Percentiles rank a stretch among this genome's conserved stretches.
Conservation (phyloP, 768 basidiomycete species). For the Collybiopsis confluens region DNA sequence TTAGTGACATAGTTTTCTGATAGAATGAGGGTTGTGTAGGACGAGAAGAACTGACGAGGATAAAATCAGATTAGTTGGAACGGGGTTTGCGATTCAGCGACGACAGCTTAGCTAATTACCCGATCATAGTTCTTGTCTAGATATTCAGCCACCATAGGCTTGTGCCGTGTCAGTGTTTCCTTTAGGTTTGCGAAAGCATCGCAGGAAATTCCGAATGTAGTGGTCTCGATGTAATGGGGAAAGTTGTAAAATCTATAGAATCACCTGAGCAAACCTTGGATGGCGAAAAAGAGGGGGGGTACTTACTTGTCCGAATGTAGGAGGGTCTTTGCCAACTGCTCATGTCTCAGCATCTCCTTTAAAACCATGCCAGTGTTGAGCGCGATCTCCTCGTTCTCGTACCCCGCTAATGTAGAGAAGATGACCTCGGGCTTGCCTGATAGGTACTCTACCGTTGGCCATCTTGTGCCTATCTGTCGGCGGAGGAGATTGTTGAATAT, state of each 20-base stretch:
- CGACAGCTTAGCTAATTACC: no score
- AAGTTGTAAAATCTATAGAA: conserved; percentile 85
- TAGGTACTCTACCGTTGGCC: conserved; percentile 96
- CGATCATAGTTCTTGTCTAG: conserved; percentile 96
- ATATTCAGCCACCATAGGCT: conserved; percentile 96
- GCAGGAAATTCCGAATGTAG: conserved; percentile 96
- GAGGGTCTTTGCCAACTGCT: conserved; percentile 83
- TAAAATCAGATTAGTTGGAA: not conserved
- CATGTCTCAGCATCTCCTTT: conserved; percentile 94
- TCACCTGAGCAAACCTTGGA: no score
- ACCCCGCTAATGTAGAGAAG: conserved; percentile 86
- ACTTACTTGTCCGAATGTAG: conserved; percentile 92
- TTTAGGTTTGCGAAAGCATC: conserved; percentile 98
- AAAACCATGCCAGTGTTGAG: conserved; percentile 98
- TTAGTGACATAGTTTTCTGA: conserved; percentile 99
- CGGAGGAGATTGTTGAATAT: conserved; percentile 86
- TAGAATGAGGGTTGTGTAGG: conserved; percentile 88
- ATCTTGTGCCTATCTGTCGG: conserved; percentile 89
- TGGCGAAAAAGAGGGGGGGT: no score
- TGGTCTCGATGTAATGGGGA: conserved; percentile 94
- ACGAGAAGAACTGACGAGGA: conserved; percentile 79
- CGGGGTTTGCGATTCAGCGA: no score
- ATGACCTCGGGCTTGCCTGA: conserved; percentile 65
- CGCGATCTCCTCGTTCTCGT: conserved; percentile 93
- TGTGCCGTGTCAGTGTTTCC: conserved; percentile 95